phyloP scores from a whole-genome alignment of 2,329 filamentous ascomycete species.

The Proliferodiscus dingleyae region DNA sequence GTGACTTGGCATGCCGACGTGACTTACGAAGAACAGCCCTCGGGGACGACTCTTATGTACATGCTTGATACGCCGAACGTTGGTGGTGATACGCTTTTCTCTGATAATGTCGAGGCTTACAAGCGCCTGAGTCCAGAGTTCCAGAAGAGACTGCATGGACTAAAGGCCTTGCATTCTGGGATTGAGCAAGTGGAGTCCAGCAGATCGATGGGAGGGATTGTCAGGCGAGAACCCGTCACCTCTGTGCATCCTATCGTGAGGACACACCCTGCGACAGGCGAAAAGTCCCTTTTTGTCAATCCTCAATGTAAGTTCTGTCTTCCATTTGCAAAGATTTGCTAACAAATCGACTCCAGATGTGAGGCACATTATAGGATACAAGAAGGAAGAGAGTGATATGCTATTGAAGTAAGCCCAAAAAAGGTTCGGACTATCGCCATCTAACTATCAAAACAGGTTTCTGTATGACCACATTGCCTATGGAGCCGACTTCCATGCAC shows the following conservation, averaged over 20 bases:
- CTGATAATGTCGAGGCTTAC: conserved; percentile 73
- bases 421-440: too few relatives aligned
- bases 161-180: conserved; percentile 74
- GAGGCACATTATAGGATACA: conserved; percentile 71
- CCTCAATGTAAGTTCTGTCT: conserved; percentile 60
- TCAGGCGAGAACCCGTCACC: conserved; percentile 68
- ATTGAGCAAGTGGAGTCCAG: conserved; percentile 70
- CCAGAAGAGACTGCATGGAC: conserved; percentile 69
- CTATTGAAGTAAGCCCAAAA: conserved; percentile 42
- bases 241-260: conserved; percentile 71
- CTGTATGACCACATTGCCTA: conserved; percentile 67
- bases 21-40: conserved; percentile 79
- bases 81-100: conserved; percentile 80
- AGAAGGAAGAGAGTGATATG: conserved; percentile 77
- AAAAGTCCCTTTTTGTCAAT: conserved; percentile 77
- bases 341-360: conserved; percentile 54
- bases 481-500: conserved; percentile 64
- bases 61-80: conserved; percentile 72
- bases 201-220: conserved; percentile 59
- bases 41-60: conserved; percentile 83
- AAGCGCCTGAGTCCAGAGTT: conserved; percentile 66
- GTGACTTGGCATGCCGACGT: conserved; percentile 86
- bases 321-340: background rate
- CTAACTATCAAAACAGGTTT: too few relatives aligned
- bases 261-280: conserved; percentile 72